Base-by-base conservation (phyloP, 305 asterid species). In the Fraxinus platypoda region DNA sequence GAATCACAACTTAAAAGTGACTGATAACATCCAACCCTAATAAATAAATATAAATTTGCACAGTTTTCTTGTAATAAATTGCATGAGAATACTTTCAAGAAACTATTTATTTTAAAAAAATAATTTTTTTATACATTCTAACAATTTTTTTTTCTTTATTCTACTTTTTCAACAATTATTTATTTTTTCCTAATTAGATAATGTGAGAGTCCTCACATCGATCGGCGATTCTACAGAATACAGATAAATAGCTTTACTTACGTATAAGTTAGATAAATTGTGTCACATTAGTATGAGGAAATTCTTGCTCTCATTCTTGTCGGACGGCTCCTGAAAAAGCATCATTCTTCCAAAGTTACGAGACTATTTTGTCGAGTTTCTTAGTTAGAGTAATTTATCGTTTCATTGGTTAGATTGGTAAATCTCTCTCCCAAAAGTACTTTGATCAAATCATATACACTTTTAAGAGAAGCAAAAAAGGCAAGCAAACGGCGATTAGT, bases 1-100 rank as follows among this genome's bases (percentile, higher is more conserved):
- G 80, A 30, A 31, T 81, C 87, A 82, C 83, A 79, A 66, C 64
- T 75, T 82, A 68, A 82, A 70, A 54, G 35, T 82, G 88, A 85
- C 79, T 23, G 62, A 17, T 4, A 52, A 5, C 62, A 17, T 52
- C 62, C 25, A 52, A 52, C 3, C 23, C 8, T n/a, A 6, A 6
- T 54, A 19, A 57, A 57, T 19, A 57, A 57, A 57, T 57, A 57
- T 1, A 19, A 13, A 46, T 13, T 46, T 46, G 57, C 3, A 12
- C 6, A 46, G 19, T 13, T 46, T 46, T 52, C 8, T 6, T 52
- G 62, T 5, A 17, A 49, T 4, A 43, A 43, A 43, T 6, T 12
- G 17, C 3, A 11, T 9, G 13, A 41, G 6, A 46, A 13, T 46
- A 46, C 3, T 19, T 41, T 3, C 0, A 43, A 43, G 4, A 43